Conservation (phyloP, 2,329 filamentous ascomycete genomes). For the Leptographium lundbergii region DNA sequence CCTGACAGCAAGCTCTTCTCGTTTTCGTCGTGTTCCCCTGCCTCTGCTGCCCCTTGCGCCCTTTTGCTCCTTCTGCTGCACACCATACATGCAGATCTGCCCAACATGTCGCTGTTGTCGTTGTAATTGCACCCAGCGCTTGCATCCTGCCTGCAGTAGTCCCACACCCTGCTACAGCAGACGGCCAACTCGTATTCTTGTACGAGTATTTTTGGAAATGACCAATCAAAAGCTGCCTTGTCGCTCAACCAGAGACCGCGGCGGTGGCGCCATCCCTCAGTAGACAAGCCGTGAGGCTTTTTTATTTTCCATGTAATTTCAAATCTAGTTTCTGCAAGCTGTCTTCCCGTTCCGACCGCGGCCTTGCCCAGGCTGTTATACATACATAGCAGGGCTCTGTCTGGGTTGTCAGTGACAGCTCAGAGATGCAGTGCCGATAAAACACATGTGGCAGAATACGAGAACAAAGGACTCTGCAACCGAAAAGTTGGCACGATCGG, state of each 20-base stretch:
- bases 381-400: neutral
- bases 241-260: neutral
- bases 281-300: neutral
- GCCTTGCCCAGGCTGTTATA: neutral
- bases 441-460: no score
- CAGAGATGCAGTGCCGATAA: no score
- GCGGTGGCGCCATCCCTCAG: neutral
- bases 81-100: constrained; percentile 8
- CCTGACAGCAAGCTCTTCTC: no score
- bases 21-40: neutral
- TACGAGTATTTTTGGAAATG: neutral
- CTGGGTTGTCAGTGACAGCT: neutral
- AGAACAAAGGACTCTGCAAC: no score
- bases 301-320: neutral
- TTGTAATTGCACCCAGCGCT: neutral
- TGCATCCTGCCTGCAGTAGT: neutral
- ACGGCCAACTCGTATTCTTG: neutral
- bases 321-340: no score
- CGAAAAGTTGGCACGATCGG: no score
- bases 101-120: constrained; percentile 1
- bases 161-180: neutral
- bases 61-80: constrained; percentile 1
- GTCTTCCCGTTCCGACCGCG: neutral
- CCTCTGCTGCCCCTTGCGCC: neutral
- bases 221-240: neutral